These are phyloP conservation scores for Apiotrichum montevideense DNA, from an alignment of 1,284 basidiomycete genomes.

Conservation along the genomic window DNA sequence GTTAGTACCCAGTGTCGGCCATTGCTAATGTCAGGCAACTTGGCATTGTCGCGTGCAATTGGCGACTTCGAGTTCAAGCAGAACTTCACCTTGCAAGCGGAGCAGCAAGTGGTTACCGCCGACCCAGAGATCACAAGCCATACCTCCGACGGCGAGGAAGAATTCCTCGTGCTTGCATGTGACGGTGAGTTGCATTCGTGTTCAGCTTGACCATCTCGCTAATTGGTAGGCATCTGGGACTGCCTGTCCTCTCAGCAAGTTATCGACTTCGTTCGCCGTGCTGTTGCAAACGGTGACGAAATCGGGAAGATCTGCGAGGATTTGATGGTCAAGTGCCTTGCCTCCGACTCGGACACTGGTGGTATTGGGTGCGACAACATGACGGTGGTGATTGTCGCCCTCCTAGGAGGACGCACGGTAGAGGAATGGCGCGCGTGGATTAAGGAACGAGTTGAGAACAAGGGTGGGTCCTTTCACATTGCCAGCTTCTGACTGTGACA, in stretches of 20 bases:
- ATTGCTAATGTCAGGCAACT: constrained; percentile 62
- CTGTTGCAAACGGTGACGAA: constrained; percentile 72
- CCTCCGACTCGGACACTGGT: constrained; percentile 85
- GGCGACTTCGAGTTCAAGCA: constrained; percentile 99
- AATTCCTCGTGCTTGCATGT: constrained; percentile 92
- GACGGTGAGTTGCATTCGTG: constrained; percentile 61
- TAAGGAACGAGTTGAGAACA: constrained; percentile 69
- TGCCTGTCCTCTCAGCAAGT: constrained; percentile 90
- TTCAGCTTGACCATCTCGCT: constrained; percentile 6
- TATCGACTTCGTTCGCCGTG: constrained; percentile 78
- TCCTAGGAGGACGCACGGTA: constrained; percentile 78
- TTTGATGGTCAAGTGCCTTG: constrained; percentile 88
- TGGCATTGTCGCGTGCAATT: constrained; percentile 88
- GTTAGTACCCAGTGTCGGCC: constrained; percentile 50
- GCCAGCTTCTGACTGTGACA: constrained; percentile 21
- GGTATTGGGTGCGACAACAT: constrained; percentile 99
- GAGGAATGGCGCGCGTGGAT: constrained; percentile 94
- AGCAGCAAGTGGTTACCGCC: constrained; percentile 91
- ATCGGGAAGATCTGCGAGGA: constrained; percentile 78
- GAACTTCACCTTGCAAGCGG: constrained; percentile 70
- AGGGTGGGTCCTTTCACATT: constrained; percentile 55
- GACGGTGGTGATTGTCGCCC: constrained; percentile 87
- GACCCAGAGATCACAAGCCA: constrained; percentile 87
- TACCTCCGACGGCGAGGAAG: constrained; percentile 77
- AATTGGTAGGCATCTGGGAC: constrained; percentile 88